phyloP scores from a whole-genome alignment of 2,329 filamentous ascomycete species.

The Macrophomina pseudophaseolina region DNA sequence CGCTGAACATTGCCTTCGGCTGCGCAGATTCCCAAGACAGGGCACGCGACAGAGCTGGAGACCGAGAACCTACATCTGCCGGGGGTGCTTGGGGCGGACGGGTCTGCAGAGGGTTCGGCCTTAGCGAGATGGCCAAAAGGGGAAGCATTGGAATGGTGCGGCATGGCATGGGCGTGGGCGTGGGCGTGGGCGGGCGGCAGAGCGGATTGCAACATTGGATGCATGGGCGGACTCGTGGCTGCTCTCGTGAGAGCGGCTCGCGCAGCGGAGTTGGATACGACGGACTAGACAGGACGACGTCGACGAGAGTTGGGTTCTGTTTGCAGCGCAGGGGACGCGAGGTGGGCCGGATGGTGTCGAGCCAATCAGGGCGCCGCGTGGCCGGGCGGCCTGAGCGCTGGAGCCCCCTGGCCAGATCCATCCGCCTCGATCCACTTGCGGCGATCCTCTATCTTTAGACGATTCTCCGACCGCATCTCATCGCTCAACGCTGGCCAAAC shows the following conservation, averaged over 20 bases:
- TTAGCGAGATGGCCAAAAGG: slow-evolving; percentile 16
- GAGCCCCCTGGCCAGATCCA: not conserved
- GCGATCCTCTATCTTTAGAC: slow-evolving; percentile 19
- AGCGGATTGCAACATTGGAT: slow-evolving; percentile 3
- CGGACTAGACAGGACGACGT: slow-evolving; percentile 8
- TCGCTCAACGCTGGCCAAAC: slow-evolving; percentile 17
- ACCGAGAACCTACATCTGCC: not conserved
- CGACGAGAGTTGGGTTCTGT: not conserved
- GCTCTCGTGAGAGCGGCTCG: slow-evolving; percentile 20
- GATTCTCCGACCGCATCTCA: slow-evolving; percentile 9
- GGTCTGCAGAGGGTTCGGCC: not conserved
- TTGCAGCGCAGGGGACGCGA: no score
- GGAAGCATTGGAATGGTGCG: slow-evolving; percentile 1
- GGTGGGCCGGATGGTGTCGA: not conserved
- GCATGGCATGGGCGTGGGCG: not conserved
- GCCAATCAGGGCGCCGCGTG: no score
- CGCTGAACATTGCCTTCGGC: not conserved
- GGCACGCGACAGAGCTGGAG: not conserved
- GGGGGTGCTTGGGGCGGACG: not conserved
- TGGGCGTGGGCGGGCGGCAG: not conserved
- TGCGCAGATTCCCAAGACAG: not conserved
- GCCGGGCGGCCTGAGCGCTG: no score
- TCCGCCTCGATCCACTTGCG: not conserved
- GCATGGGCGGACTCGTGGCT: slow-evolving; percentile 14
- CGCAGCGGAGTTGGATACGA: slow-evolving; percentile 3